Evolutionary conservation across 768 basidiomycete genomes (phyloP), one percentile per base, ranked within the genome.

Genomic region (Galerina marginata): DNA sequence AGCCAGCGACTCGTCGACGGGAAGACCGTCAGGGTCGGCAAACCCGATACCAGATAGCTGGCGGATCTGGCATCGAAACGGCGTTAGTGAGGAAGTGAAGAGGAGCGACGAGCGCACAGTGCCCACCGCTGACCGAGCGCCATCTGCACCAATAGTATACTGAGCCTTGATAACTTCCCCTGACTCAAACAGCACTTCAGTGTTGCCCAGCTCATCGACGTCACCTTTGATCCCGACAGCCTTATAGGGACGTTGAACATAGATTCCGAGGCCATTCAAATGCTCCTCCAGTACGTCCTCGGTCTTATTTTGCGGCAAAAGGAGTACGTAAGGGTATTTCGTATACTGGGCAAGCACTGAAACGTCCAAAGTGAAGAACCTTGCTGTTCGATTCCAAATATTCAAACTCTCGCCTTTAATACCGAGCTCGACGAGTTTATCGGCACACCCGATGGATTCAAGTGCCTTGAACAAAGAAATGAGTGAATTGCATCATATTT

Each of bases 121-220:
- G 7, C 29, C 0, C 29, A 33, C 29, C 29, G 7, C 47, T 15
- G 56, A 57, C 7, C 56, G 56, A 43, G 56, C 45, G 25, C 56
- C 56, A 33, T 57, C 56, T 15, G 56, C 56, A n/a, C 56, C 56
- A 16, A 57, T 33, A 40, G 48, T 46, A 16, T 57, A 57, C 45
- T 57, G 45, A n/a, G 56, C 47, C 6, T 48, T 48, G 47, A 57
- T 16, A 29, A 49, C 46, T n/a, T 57, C 56, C 2, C 56, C 56
- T 25, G 56, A 57, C 14, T 57, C 56, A 40, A 57, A 57, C 37
- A 15, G 36, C 6, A 56, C 54, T 44, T 56, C 26, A 12, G 56
- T 57, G 38, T 39, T 40, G 15, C 47, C 47, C 4, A 26, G 39
- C 5, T 39, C 46, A 25, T 57, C 56, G 12, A 29, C 39, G 23